Base-by-base conservation (phyloP, 2,329 filamentous ascomycete species). In the Lecanosticta acicola region DNA sequence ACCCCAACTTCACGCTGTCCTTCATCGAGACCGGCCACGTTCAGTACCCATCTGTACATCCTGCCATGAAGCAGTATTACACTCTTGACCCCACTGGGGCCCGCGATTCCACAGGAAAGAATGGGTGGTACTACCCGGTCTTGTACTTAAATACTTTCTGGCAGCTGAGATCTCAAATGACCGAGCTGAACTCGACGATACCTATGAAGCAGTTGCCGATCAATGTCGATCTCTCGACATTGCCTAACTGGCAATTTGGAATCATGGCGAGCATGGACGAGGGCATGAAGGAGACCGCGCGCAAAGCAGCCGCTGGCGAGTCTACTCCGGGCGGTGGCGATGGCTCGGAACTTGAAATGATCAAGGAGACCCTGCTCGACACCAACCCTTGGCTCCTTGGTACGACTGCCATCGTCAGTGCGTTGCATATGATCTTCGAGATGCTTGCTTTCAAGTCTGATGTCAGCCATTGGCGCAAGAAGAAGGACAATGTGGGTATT, bases 401-500 rank as follows among this genome's bases (percentile, higher is more conserved):
- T 19, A 83, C 94, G 24, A 98, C 93, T 1, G 81, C 81, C 19
- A 68, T 94, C 7, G 93, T 94, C 58, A 90, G 82, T 54, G 78
- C 98, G 47, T 76, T 93, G 32, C 93, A 98, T 71, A 89, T 95
- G 78, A 74, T 98, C 57, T 91, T 98, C 54, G 93, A 98, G 70
- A 90, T 86, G 62, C 79, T 98, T 26, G 93, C 93, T 1, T 98
- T 98, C 73, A 95, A 94, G 62, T 95, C 85, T 64, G 93, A 98
- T 65, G 95, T 98, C 65, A 76, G 89, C 39, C 93, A 98, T 70
- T 98, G 93, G 81, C 87, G 90, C 65, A 96, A 97, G 75, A 98
- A 98, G 84, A 98, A 98, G 76, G 94, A 97, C 72, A 93, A 95
- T 48, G 86, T 98, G 20, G 93, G 93, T 53, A 94, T 95, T 37